phyloP scores from a whole-genome alignment of 306 rosid species.

The Herpetospermum pedunculosum region DNA sequence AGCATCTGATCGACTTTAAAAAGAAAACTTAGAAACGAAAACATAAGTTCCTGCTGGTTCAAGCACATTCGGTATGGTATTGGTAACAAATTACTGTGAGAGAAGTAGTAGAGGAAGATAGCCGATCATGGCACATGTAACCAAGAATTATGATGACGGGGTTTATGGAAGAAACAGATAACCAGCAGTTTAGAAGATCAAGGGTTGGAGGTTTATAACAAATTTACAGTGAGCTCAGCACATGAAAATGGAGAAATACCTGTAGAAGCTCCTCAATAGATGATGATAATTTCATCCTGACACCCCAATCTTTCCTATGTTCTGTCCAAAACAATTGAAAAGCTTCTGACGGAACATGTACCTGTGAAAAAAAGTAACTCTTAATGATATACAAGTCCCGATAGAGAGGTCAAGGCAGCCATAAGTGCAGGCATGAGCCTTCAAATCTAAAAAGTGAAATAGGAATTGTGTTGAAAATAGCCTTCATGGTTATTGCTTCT shows the following conservation, averaged over 20 bases:
- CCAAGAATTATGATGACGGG: background rate
- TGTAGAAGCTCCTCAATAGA: slow-evolving; percentile 66
- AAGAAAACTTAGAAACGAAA: background rate
- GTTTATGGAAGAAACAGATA: background rate
- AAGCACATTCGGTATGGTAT: too few species aligned
- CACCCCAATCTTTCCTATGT: slow-evolving; percentile 56
- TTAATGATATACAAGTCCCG: background rate
- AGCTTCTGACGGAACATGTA: slow-evolving; percentile 65
- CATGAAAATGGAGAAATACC: slow-evolving; percentile 25
- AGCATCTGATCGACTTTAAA: background rate
- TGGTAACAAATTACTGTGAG: background rate
- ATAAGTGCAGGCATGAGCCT: background rate
- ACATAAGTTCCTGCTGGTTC: background rate
- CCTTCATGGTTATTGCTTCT: slow-evolving; percentile 7
- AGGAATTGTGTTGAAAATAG: background rate
- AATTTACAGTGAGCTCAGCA: background rate
- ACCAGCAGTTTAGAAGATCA: background rate
- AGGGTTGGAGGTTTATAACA: background rate
- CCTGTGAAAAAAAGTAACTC: slow-evolving; percentile 38
- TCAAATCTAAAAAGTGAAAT: background rate
- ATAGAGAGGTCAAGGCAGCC: background rate
- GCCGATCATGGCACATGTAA: background rate
- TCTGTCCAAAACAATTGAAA: slow-evolving; percentile 71
- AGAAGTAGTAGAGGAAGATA: background rate
- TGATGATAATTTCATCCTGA: slow-evolving; percentile 50